Evolutionary conservation across 2,329 filamentous ascomycete species (phyloP), one percentile per base, ranked within the genome.

Genomic region (Claviceps capensis): DNA sequence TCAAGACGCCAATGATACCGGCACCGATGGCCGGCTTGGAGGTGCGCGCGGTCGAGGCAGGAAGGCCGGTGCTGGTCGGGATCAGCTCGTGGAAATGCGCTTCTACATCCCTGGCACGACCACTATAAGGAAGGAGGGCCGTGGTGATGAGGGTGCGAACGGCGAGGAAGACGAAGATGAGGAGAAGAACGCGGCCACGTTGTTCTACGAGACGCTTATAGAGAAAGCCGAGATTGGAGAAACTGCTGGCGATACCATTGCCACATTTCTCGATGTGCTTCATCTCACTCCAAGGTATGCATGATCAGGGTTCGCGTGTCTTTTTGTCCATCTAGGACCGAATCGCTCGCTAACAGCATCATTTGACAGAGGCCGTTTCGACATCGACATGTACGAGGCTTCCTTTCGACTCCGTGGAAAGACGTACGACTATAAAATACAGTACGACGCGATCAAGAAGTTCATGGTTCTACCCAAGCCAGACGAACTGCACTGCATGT

Each of bases 401-500:
- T 97, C 93, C 2, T 97, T 98, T 78, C 86, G 93, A 56, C 79
- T 98, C 56, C 91, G 93, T 58, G 93, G 93, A 63, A 98, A 98
- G 73, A 98, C 93, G 23, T 98, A 98, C 75, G 94, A 98, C 73
- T 98, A 98, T 81, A 98, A 98, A 79, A 97, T 98, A 59, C 89
- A 96, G 67, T 98, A 96, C 70, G 88, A 96, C 53, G 82, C 85
- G 48, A 89, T 97, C 72, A 98, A 98, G 76, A 97, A 97, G 68
- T 97, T 97, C 67, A 96, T 98, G 83, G 80, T 97, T 34, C 81
- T 98, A 5, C 93, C 93, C 47, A 98, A 98, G 72, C 93, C 93
- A n/a, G 93, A 98, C 67, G 93, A 98, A 59, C 81, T 93, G 61
- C 93, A 98, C 66, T 90, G 86, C 59, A 85, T 98, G 73, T 88